A percentile compares a stretch with the other conserved stretches of the same genome.
Evolutionary conservation across 768 basidiomycete species (phyloP).

Genomic region (Russula vinacea): DNA sequence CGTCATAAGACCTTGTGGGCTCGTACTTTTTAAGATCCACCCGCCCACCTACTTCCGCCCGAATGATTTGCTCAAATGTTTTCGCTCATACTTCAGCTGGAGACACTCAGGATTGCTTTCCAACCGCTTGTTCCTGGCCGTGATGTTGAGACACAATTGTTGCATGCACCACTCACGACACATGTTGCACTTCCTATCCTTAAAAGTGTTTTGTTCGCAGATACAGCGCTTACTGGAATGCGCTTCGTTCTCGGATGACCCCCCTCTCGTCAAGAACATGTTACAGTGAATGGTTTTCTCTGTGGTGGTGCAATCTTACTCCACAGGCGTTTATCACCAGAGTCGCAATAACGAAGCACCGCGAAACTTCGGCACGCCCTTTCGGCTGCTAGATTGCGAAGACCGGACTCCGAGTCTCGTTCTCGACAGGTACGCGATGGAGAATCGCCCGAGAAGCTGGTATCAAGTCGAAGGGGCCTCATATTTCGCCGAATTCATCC

Average conservation of each 20-base stretch:
- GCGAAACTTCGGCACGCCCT: no score
- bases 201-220: not conserved
- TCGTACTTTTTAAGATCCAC: not conserved
- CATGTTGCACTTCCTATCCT: not conserved
- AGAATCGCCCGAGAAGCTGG: not conserved
- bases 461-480: not conserved
- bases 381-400: not conserved
- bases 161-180: not conserved
- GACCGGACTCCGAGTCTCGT: not conserved
- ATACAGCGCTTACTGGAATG: no score
- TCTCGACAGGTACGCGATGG: not conserved
- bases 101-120: not conserved
- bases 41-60: not conserved
- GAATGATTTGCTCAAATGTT: not conserved
- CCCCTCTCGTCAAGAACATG: no score
- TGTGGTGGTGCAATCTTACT: no score
- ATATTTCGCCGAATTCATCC: not conserved
- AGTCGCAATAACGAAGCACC: not conserved
- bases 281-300: no score
- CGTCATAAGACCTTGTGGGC: no score
- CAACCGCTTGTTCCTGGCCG: not conserved
- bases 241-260: no score
- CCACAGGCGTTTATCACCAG: no score
- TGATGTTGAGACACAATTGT: not conserved
- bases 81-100: not conserved